Evolutionary conservation across 192 early-diverging fungal species (phyloP), one percentile per base, ranked within the genome.

Genomic region (Backusella circina): DNA sequence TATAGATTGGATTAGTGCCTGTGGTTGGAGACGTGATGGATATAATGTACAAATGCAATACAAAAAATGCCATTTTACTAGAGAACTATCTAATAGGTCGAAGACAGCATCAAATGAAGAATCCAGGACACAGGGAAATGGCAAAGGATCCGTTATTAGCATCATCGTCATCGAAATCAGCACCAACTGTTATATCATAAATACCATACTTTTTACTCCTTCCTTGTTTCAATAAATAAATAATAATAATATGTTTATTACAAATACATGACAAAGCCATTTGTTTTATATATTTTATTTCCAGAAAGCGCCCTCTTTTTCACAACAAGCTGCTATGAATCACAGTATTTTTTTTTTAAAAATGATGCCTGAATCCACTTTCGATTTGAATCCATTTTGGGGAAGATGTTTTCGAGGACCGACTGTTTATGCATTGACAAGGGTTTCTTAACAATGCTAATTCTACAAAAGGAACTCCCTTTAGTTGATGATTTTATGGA

Each of bases 41-140:
- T 67, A 83, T 84, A n/a, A 41, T 87, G 37, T 87, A 81, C 71
- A 87, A 85, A 70, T 79, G 78, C 2, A 87, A 87, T 57, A 75
- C 77, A 66, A 81, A 71, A 33, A 87, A 87, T 79, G 84, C 84
- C 30, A 80, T 81, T 38, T 23, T 85, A 13, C 80, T 87, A 31
- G 82, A 87, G 16, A 72, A 70, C 8, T 87, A 64, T 57, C 50
- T 87, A 15, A 35, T 77, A 6, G 39, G 38, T 36, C 36, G 76
- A 37, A 50, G 57, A 15, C 44, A 65, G 28, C 38, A 70, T 7
- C 23, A 41, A 28, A 15, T 70, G 26, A 70, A 44, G 23, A 23
- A 61, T 28, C 54, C 54, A 26, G 54, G 54, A 1, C 21, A 61
- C 26, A 10, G 23, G 13, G 54, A 61, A 61, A 28, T 61, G 54